Conservation (phyloP, 441 rosid genomes). For the Pelargonium cotyledonis region DNA sequence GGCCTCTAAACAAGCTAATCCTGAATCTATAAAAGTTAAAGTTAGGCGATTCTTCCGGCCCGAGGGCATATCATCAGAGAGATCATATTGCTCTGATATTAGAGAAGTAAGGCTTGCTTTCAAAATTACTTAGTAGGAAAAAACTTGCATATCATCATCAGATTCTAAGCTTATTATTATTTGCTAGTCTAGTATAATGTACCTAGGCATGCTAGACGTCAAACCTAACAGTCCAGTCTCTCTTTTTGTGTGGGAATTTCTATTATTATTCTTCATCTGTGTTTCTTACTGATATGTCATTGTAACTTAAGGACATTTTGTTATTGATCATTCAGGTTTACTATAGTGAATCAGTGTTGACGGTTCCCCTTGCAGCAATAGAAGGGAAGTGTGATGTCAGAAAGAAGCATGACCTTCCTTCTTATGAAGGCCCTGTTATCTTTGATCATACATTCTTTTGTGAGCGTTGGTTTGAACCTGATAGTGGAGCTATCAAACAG, state of each 20-base stretch:
- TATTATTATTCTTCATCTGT: too few relatives aligned
- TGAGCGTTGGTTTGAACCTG: slow-evolving; percentile 29
- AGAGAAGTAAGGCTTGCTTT: slow-evolving; percentile 22
- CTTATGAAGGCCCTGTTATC: slow-evolving; percentile 16
- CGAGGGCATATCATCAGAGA: slow-evolving; percentile 31
- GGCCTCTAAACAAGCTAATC: slow-evolving; percentile 17
- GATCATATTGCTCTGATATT: slow-evolving; percentile 29
- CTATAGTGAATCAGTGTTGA: slow-evolving; percentile 23
- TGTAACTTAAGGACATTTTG: not conserved
- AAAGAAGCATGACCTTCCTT: slow-evolving; percentile 29
- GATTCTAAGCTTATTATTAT: not conserved
- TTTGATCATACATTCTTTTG: slow-evolving; percentile 29
- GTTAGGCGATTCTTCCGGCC: slow-evolving; percentile 32
- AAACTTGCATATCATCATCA: not conserved
- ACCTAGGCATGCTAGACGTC: not conserved
- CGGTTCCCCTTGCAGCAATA: slow-evolving; percentile 18
- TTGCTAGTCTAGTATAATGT: too few relatives aligned
- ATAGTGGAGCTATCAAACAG: slow-evolving; percentile 29
- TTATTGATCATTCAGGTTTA: slow-evolving; percentile 23
- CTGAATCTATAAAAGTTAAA: slow-evolving; percentile 23
- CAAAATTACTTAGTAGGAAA: not conserved
- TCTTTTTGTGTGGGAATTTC: too few relatives aligned
- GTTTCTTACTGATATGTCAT: not conserved
- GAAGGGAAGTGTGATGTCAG: slow-evolving; percentile 31
- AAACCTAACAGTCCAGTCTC: not conserved